Evolutionary conservation across 2,329 filamentous ascomycete genomes (phyloP).

Genomic region (Apiospora marii): DNA sequence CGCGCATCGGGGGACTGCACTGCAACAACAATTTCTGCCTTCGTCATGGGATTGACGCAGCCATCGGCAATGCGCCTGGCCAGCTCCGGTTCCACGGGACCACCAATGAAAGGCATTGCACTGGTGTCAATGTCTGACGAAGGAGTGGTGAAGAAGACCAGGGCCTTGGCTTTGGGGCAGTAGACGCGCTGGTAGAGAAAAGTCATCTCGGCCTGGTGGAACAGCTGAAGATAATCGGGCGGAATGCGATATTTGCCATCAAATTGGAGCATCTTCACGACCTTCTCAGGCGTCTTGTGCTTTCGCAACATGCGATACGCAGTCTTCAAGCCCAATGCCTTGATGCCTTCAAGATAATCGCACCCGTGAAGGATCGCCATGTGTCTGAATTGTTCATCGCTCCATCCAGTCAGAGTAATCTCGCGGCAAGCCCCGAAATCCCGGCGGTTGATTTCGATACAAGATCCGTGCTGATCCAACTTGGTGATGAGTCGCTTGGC

Average conservation of each 20-base stretch:
- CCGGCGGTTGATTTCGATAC: slow-evolving; percentile 86
- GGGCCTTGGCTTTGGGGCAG: slow-evolving; percentile 73
- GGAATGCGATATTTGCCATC: slow-evolving; percentile 87
- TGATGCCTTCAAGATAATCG: slow-evolving; percentile 89
- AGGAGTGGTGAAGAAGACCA: slow-evolving; percentile 79
- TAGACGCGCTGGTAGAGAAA: slow-evolving; percentile 96
- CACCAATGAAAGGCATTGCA: slow-evolving; percentile 83
- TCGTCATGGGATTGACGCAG: slow-evolving; percentile 90
- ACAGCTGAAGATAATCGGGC: slow-evolving; percentile 79
- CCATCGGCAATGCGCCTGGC: slow-evolving; percentile 80
- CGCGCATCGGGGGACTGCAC: slow-evolving; percentile 49
- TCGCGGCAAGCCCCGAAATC: slow-evolving; percentile 91
- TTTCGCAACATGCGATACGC: slow-evolving; percentile 91
- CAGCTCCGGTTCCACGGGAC: slow-evolving; percentile 70
- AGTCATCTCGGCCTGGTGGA: slow-evolving; percentile 87
- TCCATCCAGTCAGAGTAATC: slow-evolving; percentile 89
- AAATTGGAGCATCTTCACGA: slow-evolving; percentile 85
- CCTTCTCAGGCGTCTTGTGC: slow-evolving; percentile 84
- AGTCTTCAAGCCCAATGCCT: slow-evolving; percentile 89
- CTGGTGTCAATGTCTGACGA: slow-evolving; percentile 69
- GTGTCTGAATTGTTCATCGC: slow-evolving; percentile 85
- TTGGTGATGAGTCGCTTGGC: slow-evolving; percentile 92
- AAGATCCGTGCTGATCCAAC: slow-evolving; percentile 91
- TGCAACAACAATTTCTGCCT: slow-evolving; percentile 63
- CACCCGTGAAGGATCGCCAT: slow-evolving; percentile 98